phyloP scores from a whole-genome alignment of 2,329 filamentous ascomycete species.

The Emergomyces orientalis region DNA sequence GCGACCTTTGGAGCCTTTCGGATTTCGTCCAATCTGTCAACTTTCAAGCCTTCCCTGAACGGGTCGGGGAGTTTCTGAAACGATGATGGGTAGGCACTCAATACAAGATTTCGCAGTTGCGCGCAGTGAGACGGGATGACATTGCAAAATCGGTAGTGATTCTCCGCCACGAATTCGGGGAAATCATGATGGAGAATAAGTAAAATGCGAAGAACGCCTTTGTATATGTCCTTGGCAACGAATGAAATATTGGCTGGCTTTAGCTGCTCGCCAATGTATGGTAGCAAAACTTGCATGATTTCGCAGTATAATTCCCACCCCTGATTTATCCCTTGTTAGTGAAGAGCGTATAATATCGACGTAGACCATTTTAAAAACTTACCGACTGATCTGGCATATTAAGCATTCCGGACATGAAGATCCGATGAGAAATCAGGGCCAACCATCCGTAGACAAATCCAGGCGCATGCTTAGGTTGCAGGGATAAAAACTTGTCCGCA shows the following conservation, averaged over 20 bases:
- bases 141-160: conserved; percentile 72
- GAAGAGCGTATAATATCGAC: not conserved
- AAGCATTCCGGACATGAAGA: conserved; percentile 72
- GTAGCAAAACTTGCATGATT: conserved; percentile 62
- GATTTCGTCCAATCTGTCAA: conserved; percentile 67
- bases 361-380: conserved; percentile 12
- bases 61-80: conserved; percentile 65
- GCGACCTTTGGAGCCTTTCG: conserved; percentile 57
- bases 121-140: conserved; percentile 74
- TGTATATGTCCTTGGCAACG: conserved; percentile 73
- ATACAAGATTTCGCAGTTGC: conserved; percentile 79
- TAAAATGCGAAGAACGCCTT: conserved; percentile 71
- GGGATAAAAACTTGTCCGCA: conserved; percentile 58
- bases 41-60: conserved; percentile 62
- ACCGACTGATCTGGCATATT: conserved; percentile 51
- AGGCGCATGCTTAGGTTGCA: conserved; percentile 69
- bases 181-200: conserved; percentile 88
- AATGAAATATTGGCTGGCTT: conserved; percentile 61
- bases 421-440: conserved; percentile 69
- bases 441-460: conserved; percentile 83
- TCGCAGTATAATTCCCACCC: conserved; percentile 71
- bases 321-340: conserved; percentile 19
- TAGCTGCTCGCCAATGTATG: conserved; percentile 68
- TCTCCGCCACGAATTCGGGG: conserved; percentile 81
- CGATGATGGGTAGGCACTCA: conserved; percentile 66